Percentiles rank a stretch among this genome's conserved stretches.
These are phyloP conservation scores for Chrysanthemum makinoi DNA, from an alignment of 129 eudicot species.

Conservation along the genomic window DNA sequence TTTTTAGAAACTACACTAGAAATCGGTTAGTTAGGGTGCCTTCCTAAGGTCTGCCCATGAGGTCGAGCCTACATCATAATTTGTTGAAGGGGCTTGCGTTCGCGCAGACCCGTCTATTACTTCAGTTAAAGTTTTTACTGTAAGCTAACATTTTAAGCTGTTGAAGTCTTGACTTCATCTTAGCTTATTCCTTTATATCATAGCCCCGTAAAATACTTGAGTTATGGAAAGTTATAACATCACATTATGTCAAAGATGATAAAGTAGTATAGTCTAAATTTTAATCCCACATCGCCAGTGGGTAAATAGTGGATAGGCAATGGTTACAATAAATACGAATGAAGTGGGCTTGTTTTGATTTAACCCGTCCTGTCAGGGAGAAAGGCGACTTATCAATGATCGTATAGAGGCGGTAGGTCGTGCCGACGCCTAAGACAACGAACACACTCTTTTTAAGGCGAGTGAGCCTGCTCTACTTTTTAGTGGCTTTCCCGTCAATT, in stretches of 20 bases:
- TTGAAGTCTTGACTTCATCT: too few relatives aligned
- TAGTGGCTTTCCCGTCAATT: constrained; percentile 60
- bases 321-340: not conserved
- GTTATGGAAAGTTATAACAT: too few relatives aligned
- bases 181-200: too few relatives aligned
- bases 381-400: constrained; percentile 58
- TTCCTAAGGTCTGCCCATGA: too few relatives aligned
- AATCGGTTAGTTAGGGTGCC: too few relatives aligned
- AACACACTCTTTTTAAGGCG: constrained; percentile 52
- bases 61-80: too few relatives aligned
- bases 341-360: fast-evolving
- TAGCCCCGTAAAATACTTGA: too few relatives aligned
- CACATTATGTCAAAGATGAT: not conserved
- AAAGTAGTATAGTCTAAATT: not conserved
- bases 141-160: too few relatives aligned
- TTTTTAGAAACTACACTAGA: too few relatives aligned
- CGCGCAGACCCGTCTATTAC: too few relatives aligned
- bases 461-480: constrained; percentile 43
- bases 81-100: too few relatives aligned
- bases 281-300: not conserved
- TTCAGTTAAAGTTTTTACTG: too few relatives aligned
- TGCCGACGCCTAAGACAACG: constrained; percentile 55
- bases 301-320: not conserved
- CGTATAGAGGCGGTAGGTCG: constrained; percentile 59
- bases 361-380: constrained; percentile 68